Percentiles rank a stretch among this genome's conserved stretches.
phyloP scores from a whole-genome alignment of 805 yeast species.

The Grigorovia humatica region DNA sequence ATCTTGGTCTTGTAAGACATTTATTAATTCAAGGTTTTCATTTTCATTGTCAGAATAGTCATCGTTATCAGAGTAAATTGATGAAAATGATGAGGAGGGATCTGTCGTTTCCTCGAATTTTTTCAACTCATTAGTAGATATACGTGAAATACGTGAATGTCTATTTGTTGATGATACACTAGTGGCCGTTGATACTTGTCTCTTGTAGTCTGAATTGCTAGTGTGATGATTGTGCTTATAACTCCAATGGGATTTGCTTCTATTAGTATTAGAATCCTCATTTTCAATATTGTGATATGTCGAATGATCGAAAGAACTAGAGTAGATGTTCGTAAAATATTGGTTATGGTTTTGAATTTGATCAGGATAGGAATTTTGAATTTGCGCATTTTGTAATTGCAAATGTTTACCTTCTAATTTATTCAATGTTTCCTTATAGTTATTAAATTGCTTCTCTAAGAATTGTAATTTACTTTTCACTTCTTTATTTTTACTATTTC shows the following conservation, averaged over 20 bases:
- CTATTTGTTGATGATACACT: background rate
- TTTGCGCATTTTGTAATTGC: background rate
- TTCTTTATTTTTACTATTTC: conserved; percentile 1
- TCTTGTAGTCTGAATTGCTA: background rate
- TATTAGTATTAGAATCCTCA: background rate
- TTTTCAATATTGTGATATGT: background rate
- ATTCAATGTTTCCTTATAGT: conserved; percentile 18
- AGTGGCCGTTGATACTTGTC: background rate
- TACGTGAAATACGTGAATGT: conserved; percentile 15
- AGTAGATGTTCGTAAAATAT: no score
- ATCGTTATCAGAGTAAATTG: conserved; percentile 4
- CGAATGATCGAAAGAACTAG: background rate
- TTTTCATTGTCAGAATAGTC: background rate
- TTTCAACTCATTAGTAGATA: conserved; percentile 17
- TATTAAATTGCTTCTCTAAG: conserved; percentile 23
- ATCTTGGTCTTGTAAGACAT: background rate
- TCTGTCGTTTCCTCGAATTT: conserved; percentile 20
- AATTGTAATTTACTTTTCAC: conserved; percentile 21
- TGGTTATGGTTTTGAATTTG: no score
- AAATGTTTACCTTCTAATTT: conserved; percentile 6
- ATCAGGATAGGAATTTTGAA: no score
- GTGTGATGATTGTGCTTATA: no score
- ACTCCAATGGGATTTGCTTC: no score
- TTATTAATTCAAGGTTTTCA: background rate
- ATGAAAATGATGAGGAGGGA: conserved; percentile 10